These are phyloP conservation scores for Peniophora sp. DNA, from an alignment of 1,284 basidiomycete species.

Conservation along the genomic window DNA sequence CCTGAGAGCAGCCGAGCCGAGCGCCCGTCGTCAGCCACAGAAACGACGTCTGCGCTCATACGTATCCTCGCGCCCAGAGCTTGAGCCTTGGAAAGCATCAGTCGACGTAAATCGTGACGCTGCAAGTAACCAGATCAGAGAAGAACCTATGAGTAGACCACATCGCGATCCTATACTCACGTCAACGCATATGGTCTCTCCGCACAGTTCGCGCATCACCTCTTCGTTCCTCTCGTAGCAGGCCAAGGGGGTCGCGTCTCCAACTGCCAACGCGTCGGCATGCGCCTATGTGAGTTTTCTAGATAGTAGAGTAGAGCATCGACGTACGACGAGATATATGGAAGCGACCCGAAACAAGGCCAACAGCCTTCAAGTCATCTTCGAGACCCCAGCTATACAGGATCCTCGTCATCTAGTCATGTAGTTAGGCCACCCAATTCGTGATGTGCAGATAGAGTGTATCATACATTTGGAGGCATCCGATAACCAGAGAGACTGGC, in stretches of 20 bases:
- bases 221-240: conserved; percentile 46
- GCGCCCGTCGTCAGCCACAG: conserved; percentile 25
- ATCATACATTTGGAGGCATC: conserved; percentile 39
- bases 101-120: conserved; percentile 30
- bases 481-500: conserved; percentile 31
- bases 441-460: too few species aligned
- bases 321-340: conserved; percentile 12
- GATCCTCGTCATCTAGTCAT: conserved; percentile 34
- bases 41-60: conserved; percentile 30
- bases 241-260: conserved; percentile 41
- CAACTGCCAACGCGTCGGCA: conserved; percentile 19
- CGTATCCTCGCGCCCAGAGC: conserved; percentile 34
- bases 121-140: conserved; percentile 13
- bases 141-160: conserved; percentile 1
- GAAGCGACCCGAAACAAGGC: conserved; percentile 25
- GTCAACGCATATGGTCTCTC: conserved; percentile 40
- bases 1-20: conserved; percentile 35
- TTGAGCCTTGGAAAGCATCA: conserved; percentile 35
- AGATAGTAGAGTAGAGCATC: not conserved
- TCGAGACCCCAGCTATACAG: conserved; percentile 48
- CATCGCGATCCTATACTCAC: conserved; percentile 24
- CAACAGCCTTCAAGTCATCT: conserved; percentile 26
- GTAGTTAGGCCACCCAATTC: too few species aligned
- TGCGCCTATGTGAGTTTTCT: conserved; percentile 19
- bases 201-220: conserved; percentile 44